A percentile compares a stretch with the other conserved stretches of the same genome.
phyloP scores from a whole-genome alignment of 768 basidiomycete species.

The Coprinopsis strossmayeri region DNA sequence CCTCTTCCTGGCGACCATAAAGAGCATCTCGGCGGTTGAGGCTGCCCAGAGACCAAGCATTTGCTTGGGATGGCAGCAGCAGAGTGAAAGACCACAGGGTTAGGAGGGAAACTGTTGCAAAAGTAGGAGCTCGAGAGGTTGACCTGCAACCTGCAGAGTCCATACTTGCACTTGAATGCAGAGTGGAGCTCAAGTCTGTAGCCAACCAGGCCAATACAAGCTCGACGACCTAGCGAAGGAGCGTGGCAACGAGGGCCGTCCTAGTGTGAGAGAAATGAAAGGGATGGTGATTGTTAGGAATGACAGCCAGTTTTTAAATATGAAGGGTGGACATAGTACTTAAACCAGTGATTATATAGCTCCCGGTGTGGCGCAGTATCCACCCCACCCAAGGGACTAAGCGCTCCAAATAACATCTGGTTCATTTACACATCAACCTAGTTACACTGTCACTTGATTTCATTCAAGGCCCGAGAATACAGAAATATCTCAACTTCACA shows the following conservation, averaged over 20 bases:
- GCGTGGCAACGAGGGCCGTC: background rate
- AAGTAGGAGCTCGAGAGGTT: conserved; percentile 1
- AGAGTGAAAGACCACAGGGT: background rate
- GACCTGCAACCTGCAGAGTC: conserved; percentile 5
- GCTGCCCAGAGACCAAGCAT: background rate
- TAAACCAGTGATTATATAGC: too few species aligned
- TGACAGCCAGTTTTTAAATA: too few species aligned
- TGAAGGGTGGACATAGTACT: too few species aligned
- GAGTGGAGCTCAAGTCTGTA: background rate
- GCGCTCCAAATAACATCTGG: too few species aligned
- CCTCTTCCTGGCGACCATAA: conserved; percentile 4
- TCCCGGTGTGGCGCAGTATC: too few species aligned
- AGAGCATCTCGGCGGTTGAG: conserved; percentile 1
- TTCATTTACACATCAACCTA: too few species aligned
- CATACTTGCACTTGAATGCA: background rate
- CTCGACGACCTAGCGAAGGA: conserved; percentile 1
- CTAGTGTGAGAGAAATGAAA: background rate
- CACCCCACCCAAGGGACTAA: too few species aligned
- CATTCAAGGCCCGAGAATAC: too few species aligned
- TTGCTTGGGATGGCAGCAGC: background rate
- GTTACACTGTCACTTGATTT: too few species aligned
- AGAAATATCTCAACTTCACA: too few species aligned
- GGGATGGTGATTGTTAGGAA: too few species aligned
- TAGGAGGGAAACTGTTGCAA: background rate
- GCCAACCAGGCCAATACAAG: background rate